phyloP scores from a whole-genome alignment of 2,329 filamentous ascomycete species.

The Achaetomium macrosporum region DNA sequence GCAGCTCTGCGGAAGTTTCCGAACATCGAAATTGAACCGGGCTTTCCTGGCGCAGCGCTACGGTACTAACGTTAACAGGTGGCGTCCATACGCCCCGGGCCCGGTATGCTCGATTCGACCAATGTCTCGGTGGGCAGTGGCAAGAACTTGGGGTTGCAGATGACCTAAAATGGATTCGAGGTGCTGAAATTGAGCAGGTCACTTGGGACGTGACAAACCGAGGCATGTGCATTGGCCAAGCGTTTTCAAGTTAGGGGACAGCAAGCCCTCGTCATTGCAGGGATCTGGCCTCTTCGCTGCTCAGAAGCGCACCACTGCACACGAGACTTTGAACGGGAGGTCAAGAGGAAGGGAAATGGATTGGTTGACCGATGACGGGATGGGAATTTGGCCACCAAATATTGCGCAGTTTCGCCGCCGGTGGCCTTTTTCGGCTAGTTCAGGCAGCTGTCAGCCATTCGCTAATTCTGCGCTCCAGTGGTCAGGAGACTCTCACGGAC shows the following conservation, averaged over 20 bases:
- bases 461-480: neutral
- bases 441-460: neutral
- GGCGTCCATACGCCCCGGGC: too few relatives aligned
- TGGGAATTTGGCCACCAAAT: conserved; percentile 19
- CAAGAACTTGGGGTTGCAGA: too few relatives aligned
- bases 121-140: too few relatives aligned
- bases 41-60: too few relatives aligned
- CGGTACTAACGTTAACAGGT: too few relatives aligned
- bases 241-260: neutral
- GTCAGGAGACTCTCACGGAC: neutral
- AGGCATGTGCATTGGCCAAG: conserved; percentile 8
- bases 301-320: conserved; percentile 7
- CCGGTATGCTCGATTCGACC: too few relatives aligned
- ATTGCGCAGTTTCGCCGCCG: neutral
- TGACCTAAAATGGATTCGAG: too few relatives aligned
- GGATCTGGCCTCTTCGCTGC: conserved; percentile 3
- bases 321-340: neutral
- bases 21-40: too few relatives aligned
- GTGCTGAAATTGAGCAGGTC: neutral
- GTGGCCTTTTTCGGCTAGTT: neutral
- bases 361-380: conserved; percentile 22
- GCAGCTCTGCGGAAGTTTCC: too few relatives aligned
- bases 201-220: too few relatives aligned
- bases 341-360: conserved; percentile 17
- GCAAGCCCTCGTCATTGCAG: conserved; percentile 7